Percentiles rank a stretch among this genome's conserved stretches.
Conservation (phyloP, 352 stramenopile genomes). For the Aphanomyces stellatus region DNA sequence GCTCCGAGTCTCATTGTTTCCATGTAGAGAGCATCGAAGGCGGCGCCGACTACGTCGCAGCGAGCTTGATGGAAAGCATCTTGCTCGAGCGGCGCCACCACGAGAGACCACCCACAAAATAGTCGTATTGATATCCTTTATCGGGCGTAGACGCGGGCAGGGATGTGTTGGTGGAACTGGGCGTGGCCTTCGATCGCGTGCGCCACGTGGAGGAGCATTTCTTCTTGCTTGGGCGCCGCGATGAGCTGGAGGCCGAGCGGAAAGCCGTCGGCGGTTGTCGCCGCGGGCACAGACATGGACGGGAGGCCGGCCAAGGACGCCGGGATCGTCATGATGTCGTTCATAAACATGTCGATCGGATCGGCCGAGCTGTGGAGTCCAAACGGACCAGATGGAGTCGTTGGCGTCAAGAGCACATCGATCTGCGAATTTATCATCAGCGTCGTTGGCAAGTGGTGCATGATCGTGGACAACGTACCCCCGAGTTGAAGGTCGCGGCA, state of each 20-base stretch:
- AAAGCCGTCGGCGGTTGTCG: conserved; percentile 45
- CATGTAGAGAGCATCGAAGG: conserved; percentile 52
- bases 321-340: conserved; percentile 90
- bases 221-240: conserved; percentile 49
- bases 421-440: conserved; percentile 26
- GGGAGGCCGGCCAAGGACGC: conserved; percentile 83
- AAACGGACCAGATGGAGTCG: conserved; percentile 78
- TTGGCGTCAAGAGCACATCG: conserved; percentile 82
- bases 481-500: conserved; percentile 11
- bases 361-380: conserved; percentile 52
- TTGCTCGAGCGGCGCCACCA: conserved; percentile 30
- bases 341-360: conserved; percentile 81
- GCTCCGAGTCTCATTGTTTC: not conserved
- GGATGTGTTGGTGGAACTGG: conserved; percentile 36
- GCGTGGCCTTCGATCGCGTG: conserved; percentile 53
- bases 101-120: not conserved
- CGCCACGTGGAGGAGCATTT: conserved; percentile 49
- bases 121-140: too few species aligned
- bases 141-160: conserved; percentile 50
- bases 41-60: conserved; percentile 70
- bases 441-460: conserved; percentile 18
- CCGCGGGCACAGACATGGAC: conserved; percentile 68
- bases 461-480: not conserved
- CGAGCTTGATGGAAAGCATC: conserved; percentile 71
- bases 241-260: conserved; percentile 79